Percentiles rank a stretch among this genome's conserved stretches.
These are phyloP conservation scores for Xylaria castorea DNA, from an alignment of 495 filamentous ascomycete genomes.

Conservation along the genomic window DNA sequence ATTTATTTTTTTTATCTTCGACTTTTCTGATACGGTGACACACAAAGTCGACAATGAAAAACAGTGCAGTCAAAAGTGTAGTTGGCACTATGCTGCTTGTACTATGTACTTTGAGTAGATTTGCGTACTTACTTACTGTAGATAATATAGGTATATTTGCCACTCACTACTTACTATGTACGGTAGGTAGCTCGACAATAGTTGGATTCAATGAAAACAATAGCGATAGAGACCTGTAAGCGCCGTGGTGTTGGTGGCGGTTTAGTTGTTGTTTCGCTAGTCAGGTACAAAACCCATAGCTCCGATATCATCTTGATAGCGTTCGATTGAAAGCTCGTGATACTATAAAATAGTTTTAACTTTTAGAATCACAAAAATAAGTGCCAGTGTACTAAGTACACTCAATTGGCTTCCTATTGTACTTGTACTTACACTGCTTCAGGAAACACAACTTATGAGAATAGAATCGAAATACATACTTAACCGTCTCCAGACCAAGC, in stretches of 20 bases:
- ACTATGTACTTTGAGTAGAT: neutral
- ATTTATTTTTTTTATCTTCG: conserved; percentile 12
- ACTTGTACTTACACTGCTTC: neutral
- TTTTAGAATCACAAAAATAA: neutral
- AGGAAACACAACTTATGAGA: neutral
- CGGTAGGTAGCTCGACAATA: neutral
- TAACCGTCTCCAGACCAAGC: too few species aligned
- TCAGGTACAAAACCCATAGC: neutral
- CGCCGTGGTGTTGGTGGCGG: neutral
- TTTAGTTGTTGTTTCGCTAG: conserved; percentile 1
- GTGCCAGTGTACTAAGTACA: neutral
- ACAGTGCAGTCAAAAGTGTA: neutral
- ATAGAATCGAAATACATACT: too few species aligned
- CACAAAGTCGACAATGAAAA: neutral
- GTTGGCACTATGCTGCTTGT: neutral
- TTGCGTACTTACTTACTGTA: too few species aligned
- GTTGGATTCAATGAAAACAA: neutral
- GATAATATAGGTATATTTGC: too few species aligned
- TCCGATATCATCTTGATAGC: neutral
- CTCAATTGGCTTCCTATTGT: neutral
- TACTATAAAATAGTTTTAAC: neutral
- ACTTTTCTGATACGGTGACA: neutral
- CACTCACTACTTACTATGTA: neutral
- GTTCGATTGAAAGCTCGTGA: neutral
- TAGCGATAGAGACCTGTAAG: neutral